These are phyloP conservation scores for Crepidotus variabilis DNA, from an alignment of 768 basidiomycete species.

Conservation along the genomic window DNA sequence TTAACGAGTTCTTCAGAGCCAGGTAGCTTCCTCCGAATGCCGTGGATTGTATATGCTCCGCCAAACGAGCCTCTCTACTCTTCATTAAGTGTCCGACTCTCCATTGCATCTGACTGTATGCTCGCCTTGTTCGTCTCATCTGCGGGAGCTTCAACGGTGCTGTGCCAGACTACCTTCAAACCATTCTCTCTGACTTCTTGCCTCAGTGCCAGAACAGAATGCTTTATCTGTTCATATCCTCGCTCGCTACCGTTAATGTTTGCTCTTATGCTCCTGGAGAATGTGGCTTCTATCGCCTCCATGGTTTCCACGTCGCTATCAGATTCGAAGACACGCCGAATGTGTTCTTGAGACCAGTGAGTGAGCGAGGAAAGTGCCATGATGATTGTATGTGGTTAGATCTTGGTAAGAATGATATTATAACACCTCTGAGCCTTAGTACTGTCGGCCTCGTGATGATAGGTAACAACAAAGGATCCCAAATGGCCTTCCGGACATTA, in stretches of 20 bases:
- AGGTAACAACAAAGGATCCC: too few species aligned
- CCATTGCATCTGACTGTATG: slow-evolving; percentile 4
- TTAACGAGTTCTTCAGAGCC: slow-evolving; percentile 28
- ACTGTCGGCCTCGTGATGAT: too few species aligned
- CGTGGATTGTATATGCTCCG: slow-evolving; percentile 47
- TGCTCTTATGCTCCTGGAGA: slow-evolving; percentile 35
- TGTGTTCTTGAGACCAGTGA: slow-evolving; percentile 49
- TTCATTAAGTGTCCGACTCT: background rate
- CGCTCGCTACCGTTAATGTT: slow-evolving; percentile 42
- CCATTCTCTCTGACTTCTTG: slow-evolving; percentile 29
- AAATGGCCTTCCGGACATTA: too few species aligned
- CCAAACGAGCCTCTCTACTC: slow-evolving; percentile 44
- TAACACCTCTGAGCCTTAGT: too few species aligned
- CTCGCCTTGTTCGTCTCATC: slow-evolving; percentile 42
- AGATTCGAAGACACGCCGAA: slow-evolving; percentile 48
- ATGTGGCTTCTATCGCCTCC: slow-evolving; percentile 42
- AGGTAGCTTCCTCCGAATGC: slow-evolving; percentile 36
- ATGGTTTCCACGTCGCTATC: slow-evolving; percentile 37
- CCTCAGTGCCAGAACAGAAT: slow-evolving; percentile 40
- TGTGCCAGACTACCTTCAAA: slow-evolving; percentile 46
- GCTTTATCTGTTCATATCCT: slow-evolving; percentile 33
- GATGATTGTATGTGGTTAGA: too few species aligned
- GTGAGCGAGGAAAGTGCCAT: slow-evolving; percentile 34
- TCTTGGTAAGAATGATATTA: too few species aligned
- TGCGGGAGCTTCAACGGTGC: slow-evolving; percentile 38